Evolutionary conservation across 805 yeast species (phyloP).

Genomic region (Kuraishia ogatae): DNA sequence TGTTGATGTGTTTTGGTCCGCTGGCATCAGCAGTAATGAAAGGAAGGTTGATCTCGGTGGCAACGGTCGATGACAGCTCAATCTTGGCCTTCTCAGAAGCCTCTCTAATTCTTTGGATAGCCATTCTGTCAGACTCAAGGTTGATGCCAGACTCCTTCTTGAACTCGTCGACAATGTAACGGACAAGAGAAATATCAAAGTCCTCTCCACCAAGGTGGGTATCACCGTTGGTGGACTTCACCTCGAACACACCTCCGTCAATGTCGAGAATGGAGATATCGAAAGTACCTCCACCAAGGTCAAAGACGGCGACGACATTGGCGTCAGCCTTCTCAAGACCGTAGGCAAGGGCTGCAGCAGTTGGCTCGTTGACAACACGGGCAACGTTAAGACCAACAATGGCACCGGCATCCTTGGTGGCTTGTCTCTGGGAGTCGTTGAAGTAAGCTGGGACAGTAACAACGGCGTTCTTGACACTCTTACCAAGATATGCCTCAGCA

Average conservation of each 20-base stretch:
- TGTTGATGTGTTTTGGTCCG: slow-evolving; percentile 49
- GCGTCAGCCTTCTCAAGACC: slow-evolving; percentile 74
- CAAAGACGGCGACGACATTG: slow-evolving; percentile 80
- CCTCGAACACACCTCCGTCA: slow-evolving; percentile 97
- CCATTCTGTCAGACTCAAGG: slow-evolving; percentile 39
- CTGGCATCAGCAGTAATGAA: slow-evolving; percentile 46
- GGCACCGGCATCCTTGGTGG: slow-evolving; percentile 96
- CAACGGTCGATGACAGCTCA: slow-evolving; percentile 57
- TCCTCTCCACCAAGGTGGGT: slow-evolving; percentile 93
- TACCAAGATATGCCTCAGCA: slow-evolving; percentile 87
- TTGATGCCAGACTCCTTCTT: slow-evolving; percentile 46
- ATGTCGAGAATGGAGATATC: slow-evolving; percentile 95
- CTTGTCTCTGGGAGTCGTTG: slow-evolving; percentile 89
- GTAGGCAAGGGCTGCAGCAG: slow-evolving; percentile 91
- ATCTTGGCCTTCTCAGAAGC: slow-evolving; percentile 75
- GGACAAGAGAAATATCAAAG: slow-evolving; percentile 79
- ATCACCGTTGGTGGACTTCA: slow-evolving; percentile 95
- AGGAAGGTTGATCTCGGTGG: slow-evolving; percentile 60
- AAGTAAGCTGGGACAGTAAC: slow-evolving; percentile 88
- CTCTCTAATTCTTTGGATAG: slow-evolving; percentile 70
- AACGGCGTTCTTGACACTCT: slow-evolving; percentile 80
- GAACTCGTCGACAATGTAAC: slow-evolving; percentile 57
- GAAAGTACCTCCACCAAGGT: slow-evolving; percentile 98
- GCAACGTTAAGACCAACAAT: slow-evolving; percentile 89
- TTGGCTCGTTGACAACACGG: slow-evolving; percentile 86